phyloP scores from a whole-genome alignment of 2,329 filamentous ascomycete genomes.

The Aaosphaeria arxii region DNA sequence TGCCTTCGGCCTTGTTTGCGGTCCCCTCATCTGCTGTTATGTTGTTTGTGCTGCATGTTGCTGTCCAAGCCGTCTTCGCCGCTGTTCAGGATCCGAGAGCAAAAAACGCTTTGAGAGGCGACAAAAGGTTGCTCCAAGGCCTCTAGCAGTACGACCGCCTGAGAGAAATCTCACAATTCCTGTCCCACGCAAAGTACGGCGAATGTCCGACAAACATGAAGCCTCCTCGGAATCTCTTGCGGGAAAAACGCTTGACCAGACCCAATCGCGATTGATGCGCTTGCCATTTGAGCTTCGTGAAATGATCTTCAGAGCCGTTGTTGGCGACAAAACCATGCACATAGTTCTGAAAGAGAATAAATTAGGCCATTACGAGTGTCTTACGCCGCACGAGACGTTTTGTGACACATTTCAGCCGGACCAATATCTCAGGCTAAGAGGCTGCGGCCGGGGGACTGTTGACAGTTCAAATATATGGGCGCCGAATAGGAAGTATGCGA shows the following conservation, averaged over 20 bases:
- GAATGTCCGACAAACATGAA: neutral
- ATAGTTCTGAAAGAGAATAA: conserved; percentile 17
- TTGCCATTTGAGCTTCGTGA: conserved; percentile 16
- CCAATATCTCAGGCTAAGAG: conserved; percentile 8
- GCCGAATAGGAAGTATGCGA: conserved; percentile 2
- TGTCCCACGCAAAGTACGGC: neutral
- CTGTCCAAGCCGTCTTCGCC: conserved; percentile 13
- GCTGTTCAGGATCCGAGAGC: conserved; percentile 11
- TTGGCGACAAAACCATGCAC: conserved; percentile 17
- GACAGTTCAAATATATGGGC: conserved; percentile 14
- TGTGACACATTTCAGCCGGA: conserved; percentile 11
- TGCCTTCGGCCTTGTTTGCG: conserved; percentile 13
- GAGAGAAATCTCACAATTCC: conserved; percentile 14
- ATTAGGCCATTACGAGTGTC: conserved; percentile 17
- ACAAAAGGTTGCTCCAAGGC: conserved; percentile 14
- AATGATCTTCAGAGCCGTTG: conserved; percentile 13
- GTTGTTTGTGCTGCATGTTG: conserved; percentile 14
- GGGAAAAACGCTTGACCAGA: conserved; percentile 13
- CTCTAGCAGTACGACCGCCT: conserved; percentile 12
- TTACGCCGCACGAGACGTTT: conserved; percentile 7
- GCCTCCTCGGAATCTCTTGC: neutral
- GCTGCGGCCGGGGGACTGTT: conserved; percentile 12
- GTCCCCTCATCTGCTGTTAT: conserved; percentile 16
- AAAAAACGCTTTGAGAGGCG: conserved; percentile 19
- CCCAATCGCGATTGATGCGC: conserved; percentile 10